Evolutionary conservation across 805 yeast genomes (phyloP).

Genomic region (Candida coquimbonensis): DNA sequence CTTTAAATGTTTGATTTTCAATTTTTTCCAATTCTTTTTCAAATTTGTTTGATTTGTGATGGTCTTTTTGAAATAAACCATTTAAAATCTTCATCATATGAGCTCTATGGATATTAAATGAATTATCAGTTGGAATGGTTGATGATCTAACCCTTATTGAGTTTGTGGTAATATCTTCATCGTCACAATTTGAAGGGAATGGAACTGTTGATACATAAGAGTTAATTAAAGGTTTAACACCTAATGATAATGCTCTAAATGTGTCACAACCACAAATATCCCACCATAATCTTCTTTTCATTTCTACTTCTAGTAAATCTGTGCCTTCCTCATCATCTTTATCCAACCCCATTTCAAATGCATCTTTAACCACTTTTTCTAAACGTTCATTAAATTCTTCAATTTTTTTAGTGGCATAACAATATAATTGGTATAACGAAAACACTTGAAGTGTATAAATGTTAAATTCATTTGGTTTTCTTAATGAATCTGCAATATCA

Average conservation of each 20-base stretch:
- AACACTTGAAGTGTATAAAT: constrained; percentile 20
- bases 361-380: constrained; percentile 19
- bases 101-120: constrained; percentile 23
- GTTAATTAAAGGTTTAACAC: constrained; percentile 18
- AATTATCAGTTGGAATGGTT: constrained; percentile 21
- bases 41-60: constrained; percentile 8
- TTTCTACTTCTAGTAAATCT: constrained; percentile 21
- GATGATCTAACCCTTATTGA: constrained; percentile 15
- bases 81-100: constrained; percentile 22
- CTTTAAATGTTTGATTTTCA: constrained; percentile 15
- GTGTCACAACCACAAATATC: constrained; percentile 25
- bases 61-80: constrained; percentile 22
- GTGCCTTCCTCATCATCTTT: constrained; percentile 20
- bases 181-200: constrained; percentile 27
- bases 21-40: constrained; percentile 14
- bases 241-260: constrained; percentile 20
- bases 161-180: constrained; percentile 23
- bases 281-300: constrained; percentile 28
- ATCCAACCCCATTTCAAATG: constrained; percentile 20
- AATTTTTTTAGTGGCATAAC: constrained; percentile 23
- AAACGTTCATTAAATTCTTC: constrained; percentile 20
- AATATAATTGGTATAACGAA: constrained; percentile 23
- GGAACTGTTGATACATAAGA: constrained; percentile 24
- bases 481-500: constrained; percentile 12
- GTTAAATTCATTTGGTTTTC: constrained; percentile 13